Conservation (phyloP, 1,139 yeast genomes). For the Geotrichum bryndzae region DNA sequence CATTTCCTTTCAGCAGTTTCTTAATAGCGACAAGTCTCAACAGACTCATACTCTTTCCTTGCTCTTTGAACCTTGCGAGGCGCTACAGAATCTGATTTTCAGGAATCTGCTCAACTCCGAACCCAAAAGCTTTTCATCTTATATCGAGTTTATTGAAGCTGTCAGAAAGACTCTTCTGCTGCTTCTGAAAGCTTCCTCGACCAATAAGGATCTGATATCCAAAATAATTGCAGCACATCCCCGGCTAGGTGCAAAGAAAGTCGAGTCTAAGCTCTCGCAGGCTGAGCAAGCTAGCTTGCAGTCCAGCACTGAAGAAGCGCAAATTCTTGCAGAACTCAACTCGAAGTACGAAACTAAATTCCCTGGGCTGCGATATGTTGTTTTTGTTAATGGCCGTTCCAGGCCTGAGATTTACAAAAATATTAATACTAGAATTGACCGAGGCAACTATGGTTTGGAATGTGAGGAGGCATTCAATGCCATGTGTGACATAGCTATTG, state of each 20-base stretch:
- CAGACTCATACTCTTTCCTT: constrained; percentile 43
- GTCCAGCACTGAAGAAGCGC: constrained; percentile 41
- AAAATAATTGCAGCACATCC: constrained; percentile 73
- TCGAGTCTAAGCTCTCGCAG: constrained; percentile 56
- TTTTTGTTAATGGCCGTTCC: constrained; percentile 78
- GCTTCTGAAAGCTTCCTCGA: constrained; percentile 22
- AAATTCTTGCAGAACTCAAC: constrained; percentile 49
- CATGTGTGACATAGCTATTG: constrained; percentile 86
- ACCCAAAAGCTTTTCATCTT: constrained; percentile 27
- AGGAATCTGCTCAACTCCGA: constrained; percentile 31
- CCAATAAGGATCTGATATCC: constrained; percentile 20
- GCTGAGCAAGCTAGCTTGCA: constrained; percentile 64
- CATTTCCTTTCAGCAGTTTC: constrained; percentile 6
- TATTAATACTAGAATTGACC: constrained; percentile 56
- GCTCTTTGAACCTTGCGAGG: constrained; percentile 62
- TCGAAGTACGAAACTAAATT: constrained; percentile 57
- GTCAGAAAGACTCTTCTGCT: constrained; percentile 40
- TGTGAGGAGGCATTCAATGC: constrained; percentile 65
- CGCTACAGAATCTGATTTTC: constrained; percentile 44
- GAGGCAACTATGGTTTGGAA: constrained; percentile 51
- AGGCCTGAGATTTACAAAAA: constrained; percentile 58
- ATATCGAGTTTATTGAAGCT: constrained; percentile 48
- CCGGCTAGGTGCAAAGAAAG: constrained; percentile 59
- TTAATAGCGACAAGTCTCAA: constrained; percentile 24
- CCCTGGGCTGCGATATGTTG: constrained; percentile 85